These are phyloP conservation scores for Penicillium capsulatum DNA, from an alignment of 2,329 filamentous ascomycete species.

Conservation along the genomic window DNA sequence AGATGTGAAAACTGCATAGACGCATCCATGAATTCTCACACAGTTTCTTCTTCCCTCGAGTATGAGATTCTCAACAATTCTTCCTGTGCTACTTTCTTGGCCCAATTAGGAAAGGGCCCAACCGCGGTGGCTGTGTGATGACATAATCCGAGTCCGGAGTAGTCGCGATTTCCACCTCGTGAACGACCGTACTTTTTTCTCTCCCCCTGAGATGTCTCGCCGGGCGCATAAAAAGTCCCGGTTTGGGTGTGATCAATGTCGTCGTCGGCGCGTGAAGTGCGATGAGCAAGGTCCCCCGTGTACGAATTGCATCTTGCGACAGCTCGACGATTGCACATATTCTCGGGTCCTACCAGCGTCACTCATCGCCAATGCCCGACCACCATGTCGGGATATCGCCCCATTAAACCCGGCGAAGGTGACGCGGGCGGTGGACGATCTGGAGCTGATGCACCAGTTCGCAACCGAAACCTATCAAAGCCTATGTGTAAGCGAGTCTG, in stretches of 20 bases:
- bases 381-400: not conserved
- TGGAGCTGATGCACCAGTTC: constrained; percentile 51
- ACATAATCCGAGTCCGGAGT: too few species aligned
- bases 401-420: not conserved
- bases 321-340: constrained; percentile 23
- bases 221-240: constrained; percentile 23
- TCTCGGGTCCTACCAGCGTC: constrained; percentile 13
- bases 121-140: too few species aligned
- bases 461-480: constrained; percentile 43
- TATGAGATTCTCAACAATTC: too few species aligned
- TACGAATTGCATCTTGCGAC: constrained; percentile 26
- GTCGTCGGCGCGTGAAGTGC: constrained; percentile 24
- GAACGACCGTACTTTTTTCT: too few species aligned
- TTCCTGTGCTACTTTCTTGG: too few species aligned
- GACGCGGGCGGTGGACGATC: constrained; percentile 27
- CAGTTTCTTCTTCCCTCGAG: too few species aligned
- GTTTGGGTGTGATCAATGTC: constrained; percentile 24
- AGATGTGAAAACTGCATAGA: too few species aligned
- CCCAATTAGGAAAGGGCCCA: too few species aligned
- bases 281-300: constrained; percentile 33
- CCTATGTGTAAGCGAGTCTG: constrained; percentile 27
- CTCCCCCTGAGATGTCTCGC: too few species aligned
- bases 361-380: not conserved
- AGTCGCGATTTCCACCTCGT: too few species aligned
- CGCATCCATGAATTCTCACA: too few species aligned